A percentile compares a stretch with the other conserved stretches of the same genome.
Evolutionary conservation across 495 filamentous ascomycete genomes (phyloP).

Genomic region (Opeltia flavorubescens): DNA sequence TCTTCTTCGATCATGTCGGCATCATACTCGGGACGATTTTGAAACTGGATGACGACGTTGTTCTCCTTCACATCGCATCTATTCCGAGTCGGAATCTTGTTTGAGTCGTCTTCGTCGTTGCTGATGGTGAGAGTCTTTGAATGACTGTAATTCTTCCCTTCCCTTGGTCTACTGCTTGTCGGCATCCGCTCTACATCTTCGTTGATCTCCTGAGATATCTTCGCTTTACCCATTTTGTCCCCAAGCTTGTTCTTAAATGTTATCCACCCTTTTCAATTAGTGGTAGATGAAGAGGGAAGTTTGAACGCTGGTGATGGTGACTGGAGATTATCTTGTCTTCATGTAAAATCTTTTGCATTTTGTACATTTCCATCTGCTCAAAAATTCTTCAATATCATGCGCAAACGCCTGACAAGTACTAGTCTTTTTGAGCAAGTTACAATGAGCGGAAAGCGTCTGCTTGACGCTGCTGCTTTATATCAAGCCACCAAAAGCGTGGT

Average conservation of each 20-base stretch:
- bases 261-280: not conserved
- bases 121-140: not conserved
- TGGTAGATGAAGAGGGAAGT: not conserved
- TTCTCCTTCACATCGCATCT: not conserved
- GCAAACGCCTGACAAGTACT: not conserved
- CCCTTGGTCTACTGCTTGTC: too few species aligned
- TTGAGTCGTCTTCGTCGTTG: not conserved
- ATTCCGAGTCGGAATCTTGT: not conserved
- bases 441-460: constrained; percentile 57
- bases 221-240: too few species aligned
- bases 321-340: not conserved
- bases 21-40: too few species aligned
- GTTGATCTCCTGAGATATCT: too few species aligned
- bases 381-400: too few species aligned
- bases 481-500: constrained; percentile 66
- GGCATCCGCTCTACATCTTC: too few species aligned
- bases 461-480: constrained; percentile 68
- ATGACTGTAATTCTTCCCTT: too few species aligned
- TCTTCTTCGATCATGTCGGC: too few species aligned
- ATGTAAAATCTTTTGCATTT: too few species aligned
- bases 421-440: constrained; percentile 2
- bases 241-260: too few species aligned
- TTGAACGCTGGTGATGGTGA: not conserved
- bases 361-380: too few species aligned
- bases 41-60: too few species aligned